A percentile compares a stretch with the other conserved stretches of the same genome.
phyloP scores from a whole-genome alignment of 2,329 filamentous ascomycete genomes.

The Ascochyta pisi region DNA sequence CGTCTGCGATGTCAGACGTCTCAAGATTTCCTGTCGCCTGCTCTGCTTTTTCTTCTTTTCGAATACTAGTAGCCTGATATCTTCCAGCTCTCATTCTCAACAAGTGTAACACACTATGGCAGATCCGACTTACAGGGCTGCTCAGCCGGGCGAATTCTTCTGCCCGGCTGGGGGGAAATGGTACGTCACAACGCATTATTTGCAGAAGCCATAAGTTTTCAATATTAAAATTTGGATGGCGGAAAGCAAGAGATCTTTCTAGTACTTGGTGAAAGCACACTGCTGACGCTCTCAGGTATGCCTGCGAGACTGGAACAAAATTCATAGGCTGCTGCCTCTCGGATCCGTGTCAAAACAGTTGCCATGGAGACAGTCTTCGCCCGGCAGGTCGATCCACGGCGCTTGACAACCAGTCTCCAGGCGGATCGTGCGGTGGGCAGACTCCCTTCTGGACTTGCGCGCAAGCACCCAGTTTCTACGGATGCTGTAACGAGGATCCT shows the following conservation, averaged over 20 bases:
- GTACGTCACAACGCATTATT: constrained; percentile 4
- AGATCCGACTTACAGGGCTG: constrained; percentile 13
- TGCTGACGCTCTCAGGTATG: constrained; percentile 9
- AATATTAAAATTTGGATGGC: not conserved
- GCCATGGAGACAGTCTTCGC: constrained; percentile 36
- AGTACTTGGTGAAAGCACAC: not conserved
- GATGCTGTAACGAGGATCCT: constrained; percentile 46
- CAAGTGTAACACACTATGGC: not conserved
- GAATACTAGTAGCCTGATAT: not conserved
- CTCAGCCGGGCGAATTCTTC: constrained; percentile 23
- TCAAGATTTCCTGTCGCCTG: not conserved
- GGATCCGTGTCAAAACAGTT: constrained; percentile 45
- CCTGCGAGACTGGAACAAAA: constrained; percentile 24
- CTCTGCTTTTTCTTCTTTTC: not conserved
- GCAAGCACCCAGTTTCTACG: constrained; percentile 38
- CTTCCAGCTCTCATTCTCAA: no score
- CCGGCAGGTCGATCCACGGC: constrained; percentile 39
- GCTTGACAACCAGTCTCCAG: constrained; percentile 35
- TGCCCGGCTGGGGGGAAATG: constrained; percentile 21
- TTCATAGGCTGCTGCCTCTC: constrained; percentile 50
- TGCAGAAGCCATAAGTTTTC: not conserved
- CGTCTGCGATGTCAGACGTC: not conserved
- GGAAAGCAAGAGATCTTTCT: no score
- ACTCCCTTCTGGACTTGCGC: constrained; percentile 47
- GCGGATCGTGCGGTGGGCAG: constrained; percentile 34